Conservation (phyloP, 2,329 filamentous ascomycete species). For the Cercospora canescens region DNA sequence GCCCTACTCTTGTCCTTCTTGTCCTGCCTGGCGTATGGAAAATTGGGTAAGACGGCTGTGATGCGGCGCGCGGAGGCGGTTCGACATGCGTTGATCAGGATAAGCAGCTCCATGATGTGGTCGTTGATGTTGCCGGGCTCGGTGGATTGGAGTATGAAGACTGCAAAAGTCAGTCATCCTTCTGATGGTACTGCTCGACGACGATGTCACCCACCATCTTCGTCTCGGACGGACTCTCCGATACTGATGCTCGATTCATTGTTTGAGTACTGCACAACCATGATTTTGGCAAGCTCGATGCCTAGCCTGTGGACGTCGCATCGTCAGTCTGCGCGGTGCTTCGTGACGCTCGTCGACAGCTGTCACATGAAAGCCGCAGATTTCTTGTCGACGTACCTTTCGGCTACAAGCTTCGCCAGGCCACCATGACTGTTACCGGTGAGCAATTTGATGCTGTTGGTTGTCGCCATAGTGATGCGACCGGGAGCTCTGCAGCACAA, state of each 20-base stretch:
- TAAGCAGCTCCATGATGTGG: conserved; percentile 94
- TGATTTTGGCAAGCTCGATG: conserved; percentile 75
- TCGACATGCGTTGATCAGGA: conserved; percentile 96
- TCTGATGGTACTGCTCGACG: neutral
- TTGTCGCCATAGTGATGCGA: conserved; percentile 57
- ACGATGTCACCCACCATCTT: conserved; percentile 66
- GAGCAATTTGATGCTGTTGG: conserved; percentile 71
- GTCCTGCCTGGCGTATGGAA: conserved; percentile 93
- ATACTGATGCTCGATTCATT: conserved; percentile 90
- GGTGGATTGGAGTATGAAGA: conserved; percentile 95
- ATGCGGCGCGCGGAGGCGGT: conserved; percentile 84
- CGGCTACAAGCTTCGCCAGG: conserved; percentile 68
- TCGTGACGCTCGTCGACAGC: neutral
- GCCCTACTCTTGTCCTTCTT: conserved; percentile 96
- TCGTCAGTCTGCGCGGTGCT: conserved; percentile 2
- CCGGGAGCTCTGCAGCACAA: conserved; percentile 10
- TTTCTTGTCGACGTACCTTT: conserved; percentile 51
- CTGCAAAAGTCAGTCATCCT: conserved; percentile 39
- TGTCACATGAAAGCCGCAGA: conserved; percentile 10
- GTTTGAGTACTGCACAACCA: conserved; percentile 83
- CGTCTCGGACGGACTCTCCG: conserved; percentile 92
- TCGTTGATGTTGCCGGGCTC: conserved; percentile 97
- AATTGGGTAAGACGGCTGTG: conserved; percentile 93
- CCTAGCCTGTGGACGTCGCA: conserved; percentile 57
- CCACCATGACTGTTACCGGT: conserved; percentile 75